These are phyloP conservation scores for Heliamphora pulchella DNA, from an alignment of 179 eudicot genomes.

Conservation along the genomic window DNA sequence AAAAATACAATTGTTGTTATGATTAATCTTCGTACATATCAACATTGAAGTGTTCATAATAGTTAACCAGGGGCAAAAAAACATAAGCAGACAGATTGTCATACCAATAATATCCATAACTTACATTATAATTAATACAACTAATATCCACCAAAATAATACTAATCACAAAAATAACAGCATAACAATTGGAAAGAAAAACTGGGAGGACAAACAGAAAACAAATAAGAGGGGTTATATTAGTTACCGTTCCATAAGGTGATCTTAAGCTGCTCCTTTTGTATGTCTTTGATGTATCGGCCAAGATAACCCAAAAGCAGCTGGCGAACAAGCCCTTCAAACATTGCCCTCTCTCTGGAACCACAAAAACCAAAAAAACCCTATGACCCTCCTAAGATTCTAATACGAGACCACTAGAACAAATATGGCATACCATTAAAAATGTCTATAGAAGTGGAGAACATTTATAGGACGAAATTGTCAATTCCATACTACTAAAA, in stretches of 20 bases:
- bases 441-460: too few species aligned
- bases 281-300: conserved; percentile 79
- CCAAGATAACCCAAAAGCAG: conserved; percentile 83
- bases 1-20: too few species aligned
- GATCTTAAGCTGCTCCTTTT: conserved; percentile 87
- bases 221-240: not conserved
- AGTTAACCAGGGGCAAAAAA: not conserved
- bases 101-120: not conserved
- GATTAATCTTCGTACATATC: too few species aligned
- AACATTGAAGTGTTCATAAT: too few species aligned
- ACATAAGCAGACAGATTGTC: not conserved
- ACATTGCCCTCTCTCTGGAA: conserved; percentile 39
- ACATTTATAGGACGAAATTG: too few species aligned
- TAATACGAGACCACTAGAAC: not conserved
- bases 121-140: not conserved
- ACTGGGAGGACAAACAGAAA: too few species aligned
- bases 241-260: conserved; percentile 76
- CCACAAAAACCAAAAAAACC: not conserved
- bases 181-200: not conserved
- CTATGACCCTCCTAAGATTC: not conserved
- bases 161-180: not conserved
- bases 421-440: too few species aligned
- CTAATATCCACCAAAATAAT: not conserved
- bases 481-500: too few species aligned
- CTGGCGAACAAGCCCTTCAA: conserved; percentile 83